Evolutionary conservation across 306 rosid genomes (phyloP).

Genomic region (Begonia fuchsioides): DNA sequence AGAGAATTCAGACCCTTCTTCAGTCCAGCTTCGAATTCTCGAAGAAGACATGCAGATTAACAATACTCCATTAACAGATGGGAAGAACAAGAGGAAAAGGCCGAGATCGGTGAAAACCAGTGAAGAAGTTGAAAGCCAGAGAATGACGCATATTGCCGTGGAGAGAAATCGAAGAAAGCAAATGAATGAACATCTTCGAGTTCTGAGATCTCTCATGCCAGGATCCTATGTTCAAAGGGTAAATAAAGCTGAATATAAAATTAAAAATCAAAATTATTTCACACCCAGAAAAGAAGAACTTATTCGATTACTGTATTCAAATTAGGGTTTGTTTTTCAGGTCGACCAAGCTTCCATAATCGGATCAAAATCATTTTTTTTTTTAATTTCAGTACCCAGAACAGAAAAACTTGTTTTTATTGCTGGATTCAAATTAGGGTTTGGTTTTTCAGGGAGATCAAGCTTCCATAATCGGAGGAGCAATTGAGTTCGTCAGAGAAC

Average conservation of each 20-base stretch:
- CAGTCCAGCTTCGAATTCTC: slow-evolving; percentile 29
- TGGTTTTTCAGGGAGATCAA: slow-evolving; percentile 62
- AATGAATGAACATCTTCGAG: slow-evolving; percentile 96
- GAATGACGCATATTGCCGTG: slow-evolving; percentile 91
- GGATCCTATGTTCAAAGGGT: slow-evolving; percentile 96
- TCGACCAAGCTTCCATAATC: too few species aligned
- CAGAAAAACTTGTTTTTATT: too few species aligned
- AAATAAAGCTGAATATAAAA: neutral
- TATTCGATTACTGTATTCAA: neutral
- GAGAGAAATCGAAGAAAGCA: slow-evolving; percentile 87
- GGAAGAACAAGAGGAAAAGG: slow-evolving; percentile 60
- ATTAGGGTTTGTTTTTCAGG: too few species aligned
- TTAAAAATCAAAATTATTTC: neutral
- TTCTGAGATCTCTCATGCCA: slow-evolving; percentile 87
- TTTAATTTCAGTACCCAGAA: too few species aligned
- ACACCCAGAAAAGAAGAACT: neutral
- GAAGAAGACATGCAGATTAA: slow-evolving; percentile 20
- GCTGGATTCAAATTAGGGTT: too few species aligned
- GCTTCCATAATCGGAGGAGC: slow-evolving; percentile 99
- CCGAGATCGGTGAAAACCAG: slow-evolving; percentile 55
- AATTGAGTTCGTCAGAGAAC: slow-evolving; percentile 84
- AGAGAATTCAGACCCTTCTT: slow-evolving; percentile 21
- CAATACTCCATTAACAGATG: slow-evolving; percentile 3
- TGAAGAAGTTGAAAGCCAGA: slow-evolving; percentile 86
- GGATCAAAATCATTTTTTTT: too few species aligned